Base-by-base conservation (phyloP, 2,329 filamentous ascomycete genomes). In the Uncinocarpus reesii region DNA sequence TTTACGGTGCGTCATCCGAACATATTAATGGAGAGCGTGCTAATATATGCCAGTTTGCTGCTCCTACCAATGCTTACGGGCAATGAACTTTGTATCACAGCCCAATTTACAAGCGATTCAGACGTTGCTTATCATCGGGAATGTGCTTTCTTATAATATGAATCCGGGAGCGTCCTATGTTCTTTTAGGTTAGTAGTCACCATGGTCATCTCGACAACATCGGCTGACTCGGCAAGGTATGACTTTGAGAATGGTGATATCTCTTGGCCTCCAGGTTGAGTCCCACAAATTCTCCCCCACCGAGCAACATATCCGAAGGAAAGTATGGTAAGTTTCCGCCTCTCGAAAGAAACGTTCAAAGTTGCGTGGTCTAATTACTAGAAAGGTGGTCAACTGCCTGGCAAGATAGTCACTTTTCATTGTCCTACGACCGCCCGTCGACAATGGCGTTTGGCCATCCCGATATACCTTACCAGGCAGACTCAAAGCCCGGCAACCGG, bases 111-210 rank as follows among this genome's bases (percentile, higher is more conserved):
- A 80, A 52, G 78, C 74, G 35, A 79, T 81, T 31, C 77, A 81
- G 57, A 78, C 77, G 0, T 67, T 81, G 18, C 62, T 81, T 2
- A 75, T 81, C 10, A 77, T 81, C 24, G 76, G 77, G 42, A 80
- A 80, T 55, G 78, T 78, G 20, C 67, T 79, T 24, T 77, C 76
- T 1, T 78, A 79, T 58, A 79, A 78, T 53, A 79, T 79, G 76
- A 81, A 81, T 51, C 78, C 78, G 7, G 78, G 78, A 2, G 78
- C 79, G 15, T 76, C 78, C 3, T 81, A 80, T 68, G 76, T 78
- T 21, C 60, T 81, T 11, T 73, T 78, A 38, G 75, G 71, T 68
- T 55, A 52, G 62, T 56, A 16, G 13, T 15, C 6, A 16, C 7
- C 15, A 38, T 2, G 21, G 8, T 36, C 35, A 20, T 13, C 10